Conservation (phyloP, 805 yeast genomes). For the Saccharomycopsis fermentans region DNA sequence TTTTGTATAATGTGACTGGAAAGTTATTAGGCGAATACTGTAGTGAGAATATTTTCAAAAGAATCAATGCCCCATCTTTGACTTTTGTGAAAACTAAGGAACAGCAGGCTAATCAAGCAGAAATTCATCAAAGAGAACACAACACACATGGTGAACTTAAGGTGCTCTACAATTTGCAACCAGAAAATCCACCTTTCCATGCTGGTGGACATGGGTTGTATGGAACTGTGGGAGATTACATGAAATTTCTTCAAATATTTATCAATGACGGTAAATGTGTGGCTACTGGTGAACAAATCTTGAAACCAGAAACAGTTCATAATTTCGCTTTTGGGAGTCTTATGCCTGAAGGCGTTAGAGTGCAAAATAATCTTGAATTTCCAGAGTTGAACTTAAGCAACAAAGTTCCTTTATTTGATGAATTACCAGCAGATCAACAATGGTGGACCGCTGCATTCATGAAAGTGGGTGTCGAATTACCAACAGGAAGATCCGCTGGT, state of each 20-base stretch:
- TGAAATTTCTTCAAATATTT: slow-evolving; percentile 30
- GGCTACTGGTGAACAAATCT: slow-evolving; percentile 25
- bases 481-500: slow-evolving; percentile 29
- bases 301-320: slow-evolving; percentile 25
- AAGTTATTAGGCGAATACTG: slow-evolving; percentile 22
- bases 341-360: slow-evolving; percentile 23
- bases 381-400: slow-evolving; percentile 18
- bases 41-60: slow-evolving; percentile 23
- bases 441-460: slow-evolving; percentile 24
- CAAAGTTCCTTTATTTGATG: slow-evolving; percentile 18
- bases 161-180: slow-evolving; percentile 17
- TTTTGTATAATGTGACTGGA: slow-evolving; percentile 24
- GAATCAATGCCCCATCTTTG: slow-evolving; percentile 22
- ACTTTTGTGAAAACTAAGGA: slow-evolving; percentile 21
- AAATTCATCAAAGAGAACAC: slow-evolving; percentile 20
- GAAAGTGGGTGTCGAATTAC: slow-evolving; percentile 20
- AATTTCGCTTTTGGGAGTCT: slow-evolving; percentile 25
- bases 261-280: slow-evolving; percentile 31
- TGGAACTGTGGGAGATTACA: slow-evolving; percentile 30
- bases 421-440: slow-evolving; percentile 10
- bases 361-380: slow-evolving; percentile 16
- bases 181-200: slow-evolving; percentile 21
- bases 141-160: slow-evolving; percentile 18
- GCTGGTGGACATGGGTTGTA: slow-evolving; percentile 37
- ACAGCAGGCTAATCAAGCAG: slow-evolving; percentile 18